These are phyloP conservation scores for Grosmannia penicillata DNA, from an alignment of 2,329 filamentous ascomycete genomes.

Conservation along the genomic window DNA sequence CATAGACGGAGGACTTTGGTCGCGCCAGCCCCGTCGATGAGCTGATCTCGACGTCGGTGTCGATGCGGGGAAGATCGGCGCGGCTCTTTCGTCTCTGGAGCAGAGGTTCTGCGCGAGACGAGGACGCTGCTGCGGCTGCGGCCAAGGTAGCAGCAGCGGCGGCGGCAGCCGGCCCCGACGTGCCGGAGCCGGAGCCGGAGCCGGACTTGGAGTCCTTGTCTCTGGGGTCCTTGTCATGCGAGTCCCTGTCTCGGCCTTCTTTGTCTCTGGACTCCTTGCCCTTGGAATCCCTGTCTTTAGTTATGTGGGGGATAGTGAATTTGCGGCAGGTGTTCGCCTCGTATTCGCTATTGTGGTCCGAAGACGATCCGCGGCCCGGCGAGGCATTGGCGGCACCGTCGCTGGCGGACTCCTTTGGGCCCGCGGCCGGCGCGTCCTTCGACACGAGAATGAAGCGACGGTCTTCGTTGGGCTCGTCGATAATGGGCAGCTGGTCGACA, in stretches of 20 bases:
- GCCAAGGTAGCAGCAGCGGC: neutral
- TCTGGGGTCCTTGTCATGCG: too few species aligned
- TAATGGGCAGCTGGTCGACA: constrained; percentile 52
- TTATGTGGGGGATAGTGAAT: constrained; percentile 13
- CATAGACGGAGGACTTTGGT: constrained; percentile 19
- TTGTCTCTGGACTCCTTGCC: neutral
- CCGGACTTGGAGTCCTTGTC: too few species aligned
- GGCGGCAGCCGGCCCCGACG: too few species aligned
- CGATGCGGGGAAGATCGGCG: constrained; percentile 28
- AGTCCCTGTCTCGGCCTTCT: neutral
- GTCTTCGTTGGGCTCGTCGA: constrained; percentile 47
- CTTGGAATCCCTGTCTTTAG: neutral
- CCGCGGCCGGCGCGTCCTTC: too few species aligned
- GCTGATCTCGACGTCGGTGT: constrained; percentile 25
- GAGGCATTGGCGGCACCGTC: neutral
- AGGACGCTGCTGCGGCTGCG: neutral
- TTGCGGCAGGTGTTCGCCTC: constrained; percentile 28
- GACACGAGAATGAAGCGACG: constrained; percentile 48
- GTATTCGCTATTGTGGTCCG: constrained; percentile 13
- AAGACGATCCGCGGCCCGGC: neutral
- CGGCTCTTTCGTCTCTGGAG: constrained; percentile 20
- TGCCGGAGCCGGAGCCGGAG: too few species aligned
- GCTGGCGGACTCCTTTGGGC: too few species aligned
- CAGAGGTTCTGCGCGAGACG: neutral
- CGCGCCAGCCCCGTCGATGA: constrained; percentile 10